Percentiles rank a stretch among this genome's conserved stretches.
These are phyloP conservation scores for Bipolaris gigantea DNA, from an alignment of 2,329 filamentous ascomycete species.

Conservation along the genomic window DNA sequence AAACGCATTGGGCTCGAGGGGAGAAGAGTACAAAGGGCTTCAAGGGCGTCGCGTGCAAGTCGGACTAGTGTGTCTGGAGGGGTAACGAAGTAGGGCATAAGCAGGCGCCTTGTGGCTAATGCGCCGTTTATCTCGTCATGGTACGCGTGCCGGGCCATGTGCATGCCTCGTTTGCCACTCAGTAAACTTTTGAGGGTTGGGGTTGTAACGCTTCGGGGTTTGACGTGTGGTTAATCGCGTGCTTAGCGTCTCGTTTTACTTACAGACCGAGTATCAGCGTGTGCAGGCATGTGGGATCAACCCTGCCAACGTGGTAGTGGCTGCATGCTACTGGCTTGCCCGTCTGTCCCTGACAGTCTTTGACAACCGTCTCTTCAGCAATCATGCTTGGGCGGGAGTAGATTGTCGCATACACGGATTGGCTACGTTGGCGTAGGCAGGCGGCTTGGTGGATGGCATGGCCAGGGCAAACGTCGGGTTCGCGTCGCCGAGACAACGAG, in stretches of 20 bases:
- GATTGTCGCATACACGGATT: background rate
- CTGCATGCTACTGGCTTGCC: slow-evolving; percentile 7
- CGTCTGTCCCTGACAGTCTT: slow-evolving; percentile 9
- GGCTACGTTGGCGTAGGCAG: slow-evolving; percentile 1
- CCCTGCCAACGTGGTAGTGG: slow-evolving; percentile 5
- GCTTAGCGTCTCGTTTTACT: slow-evolving; percentile 12
- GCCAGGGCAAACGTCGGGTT: slow-evolving; percentile 5
- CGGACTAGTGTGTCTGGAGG: background rate
- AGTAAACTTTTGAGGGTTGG: background rate
- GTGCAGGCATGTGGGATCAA: slow-evolving; percentile 13
- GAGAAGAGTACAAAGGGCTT: background rate
- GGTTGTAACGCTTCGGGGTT: slow-evolving; percentile 3
- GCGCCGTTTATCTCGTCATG: background rate
- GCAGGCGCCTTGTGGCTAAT: background rate
- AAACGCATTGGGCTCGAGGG: background rate
- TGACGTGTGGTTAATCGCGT: slow-evolving; percentile 3
- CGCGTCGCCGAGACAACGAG: slow-evolving; percentile 16
- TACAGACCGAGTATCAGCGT: slow-evolving; percentile 13
- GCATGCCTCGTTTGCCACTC: background rate
- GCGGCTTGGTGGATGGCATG: slow-evolving; percentile 11
- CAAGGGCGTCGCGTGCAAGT: background rate
- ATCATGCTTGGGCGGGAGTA: background rate
- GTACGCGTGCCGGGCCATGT: background rate
- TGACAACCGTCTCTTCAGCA: background rate
- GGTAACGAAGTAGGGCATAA: background rate